Evolutionary conservation across 2,329 filamentous ascomycete genomes (phyloP).

Genomic region (Pseudogymnoascus sp.): DNA sequence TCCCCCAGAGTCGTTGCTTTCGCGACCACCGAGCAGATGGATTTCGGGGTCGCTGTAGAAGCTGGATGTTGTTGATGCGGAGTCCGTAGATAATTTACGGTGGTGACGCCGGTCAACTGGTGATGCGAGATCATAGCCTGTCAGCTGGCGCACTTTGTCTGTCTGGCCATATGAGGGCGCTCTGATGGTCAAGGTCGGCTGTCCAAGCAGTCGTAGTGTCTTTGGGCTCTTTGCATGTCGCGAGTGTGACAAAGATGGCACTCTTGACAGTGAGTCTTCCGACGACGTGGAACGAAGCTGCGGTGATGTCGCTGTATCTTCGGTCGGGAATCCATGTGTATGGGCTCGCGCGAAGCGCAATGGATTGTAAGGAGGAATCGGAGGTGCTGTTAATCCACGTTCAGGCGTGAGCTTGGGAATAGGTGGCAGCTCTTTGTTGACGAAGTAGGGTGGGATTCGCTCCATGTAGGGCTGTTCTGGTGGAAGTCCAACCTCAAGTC

Average conservation of each 20-base stretch:
- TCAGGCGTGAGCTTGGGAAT: background rate
- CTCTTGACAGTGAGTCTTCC: background rate
- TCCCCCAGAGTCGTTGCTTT: background rate
- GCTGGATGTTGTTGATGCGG: background rate
- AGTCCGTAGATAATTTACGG: background rate
- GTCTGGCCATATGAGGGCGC: background rate
- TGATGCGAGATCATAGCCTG: background rate
- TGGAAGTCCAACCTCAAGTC: background rate
- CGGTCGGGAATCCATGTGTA: background rate
- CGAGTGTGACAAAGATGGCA: background rate
- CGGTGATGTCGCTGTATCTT: background rate
- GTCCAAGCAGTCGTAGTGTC: background rate
- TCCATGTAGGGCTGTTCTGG: constrained; percentile 1
- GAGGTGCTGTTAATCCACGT: background rate
- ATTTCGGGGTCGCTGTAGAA: background rate
- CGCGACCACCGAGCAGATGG: background rate
- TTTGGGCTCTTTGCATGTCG: background rate
- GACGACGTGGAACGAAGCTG: background rate
- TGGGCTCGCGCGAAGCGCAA: background rate
- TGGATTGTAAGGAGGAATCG: background rate
- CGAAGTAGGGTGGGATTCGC: background rate
- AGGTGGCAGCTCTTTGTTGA: constrained; percentile 1
- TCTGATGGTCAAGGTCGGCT: background rate
- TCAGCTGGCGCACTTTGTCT: background rate
- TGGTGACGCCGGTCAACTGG: background rate